Evolutionary conservation across 2,329 filamentous ascomycete species (phyloP).

Genomic region (Monosporascus ibericus): DNA sequence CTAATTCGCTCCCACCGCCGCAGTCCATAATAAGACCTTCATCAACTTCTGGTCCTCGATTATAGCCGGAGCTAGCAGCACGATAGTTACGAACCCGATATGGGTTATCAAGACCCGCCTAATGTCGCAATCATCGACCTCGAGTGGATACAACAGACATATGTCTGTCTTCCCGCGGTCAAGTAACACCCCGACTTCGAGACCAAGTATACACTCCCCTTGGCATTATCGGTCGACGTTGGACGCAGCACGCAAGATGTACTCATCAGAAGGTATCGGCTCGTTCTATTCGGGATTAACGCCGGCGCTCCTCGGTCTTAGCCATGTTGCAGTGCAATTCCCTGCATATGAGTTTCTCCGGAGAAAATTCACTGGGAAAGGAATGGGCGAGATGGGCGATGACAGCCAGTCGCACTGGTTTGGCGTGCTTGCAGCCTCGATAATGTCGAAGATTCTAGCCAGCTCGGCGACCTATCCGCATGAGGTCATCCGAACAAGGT

Average conservation of each 20-base stretch:
- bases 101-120: constrained; percentile 99
- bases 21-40: constrained; percentile 61
- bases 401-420: constrained; percentile 65
- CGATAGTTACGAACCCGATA: constrained; percentile 91
- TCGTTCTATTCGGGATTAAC: constrained; percentile 96
- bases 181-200: constrained; percentile 47
- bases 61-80: constrained; percentile 85
- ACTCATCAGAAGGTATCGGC: constrained; percentile 74
- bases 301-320: constrained; percentile 83
- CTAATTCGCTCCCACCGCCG: constrained; percentile 6
- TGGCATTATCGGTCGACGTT: constrained; percentile 90
- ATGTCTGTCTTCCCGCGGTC: constrained; percentile 42
- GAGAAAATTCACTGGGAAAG: constrained; percentile 79
- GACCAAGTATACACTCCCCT: constrained; percentile 55
- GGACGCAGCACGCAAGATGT: constrained; percentile 96
- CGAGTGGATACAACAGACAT: constrained; percentile 38
- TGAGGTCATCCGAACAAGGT: constrained; percentile 85
- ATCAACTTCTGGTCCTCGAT: constrained; percentile 87
- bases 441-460: constrained; percentile 89
- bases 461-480: constrained; percentile 96
- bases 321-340: constrained; percentile 95
- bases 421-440: constrained; percentile 81
- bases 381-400: constrained; percentile 67
- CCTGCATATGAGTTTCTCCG: constrained; percentile 94
- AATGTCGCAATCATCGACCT: constrained; percentile 75